Base-by-base conservation (phyloP, 805 yeast species). In the Metschnikowia chrysomelidarum region DNA sequence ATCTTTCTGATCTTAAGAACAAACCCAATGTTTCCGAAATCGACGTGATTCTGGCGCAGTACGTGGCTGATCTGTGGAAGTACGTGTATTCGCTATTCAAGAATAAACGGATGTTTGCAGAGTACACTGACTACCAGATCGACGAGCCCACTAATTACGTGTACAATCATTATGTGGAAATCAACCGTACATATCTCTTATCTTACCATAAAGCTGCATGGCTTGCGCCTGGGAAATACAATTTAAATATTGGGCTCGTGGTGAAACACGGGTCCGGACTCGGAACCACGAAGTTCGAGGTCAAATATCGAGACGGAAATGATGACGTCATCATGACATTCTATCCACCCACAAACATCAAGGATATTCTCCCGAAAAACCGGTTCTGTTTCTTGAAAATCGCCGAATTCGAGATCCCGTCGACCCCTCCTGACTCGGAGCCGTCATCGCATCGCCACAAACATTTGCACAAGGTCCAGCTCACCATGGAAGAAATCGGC, bases 401-500 rank as follows among this genome's bases (percentile, higher is more conserved):
- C 18, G 83, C 82, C 0, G 65, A 62, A 29, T 75, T 80, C 44
- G 40, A 38, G 2, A 54, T 75, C 1, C 62, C 65, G 12, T 15
- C 29, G 15, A 19, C 23, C 18, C 35, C 35, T 2, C 20, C 13
- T 9, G 16, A 18, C 19, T 19, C 7, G n/a, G 14, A 11, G 12
- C 18, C 38, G 22, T 13, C 27, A 5, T 24, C 32, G 11, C 31
- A 36, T 12, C 40, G 31, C 30, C 42, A 36, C 29, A 53, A 56
- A 19, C 57, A 60, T 19, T 44, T 64, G n/a, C 41, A 53, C 5
- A 59, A 59, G 35, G 59, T 74, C 8, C 68, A 69, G 26, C 52
- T 76, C 22, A 54, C 61, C 0, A 68, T 78, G 70, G 82, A 76
- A 42, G 85, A 79, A 44, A 64, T 72, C 4, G 83, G 83, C 0